Evolutionary conservation across 2,329 filamentous ascomycete genomes (phyloP).

Genomic region (Neocucurbitaria cava): DNA sequence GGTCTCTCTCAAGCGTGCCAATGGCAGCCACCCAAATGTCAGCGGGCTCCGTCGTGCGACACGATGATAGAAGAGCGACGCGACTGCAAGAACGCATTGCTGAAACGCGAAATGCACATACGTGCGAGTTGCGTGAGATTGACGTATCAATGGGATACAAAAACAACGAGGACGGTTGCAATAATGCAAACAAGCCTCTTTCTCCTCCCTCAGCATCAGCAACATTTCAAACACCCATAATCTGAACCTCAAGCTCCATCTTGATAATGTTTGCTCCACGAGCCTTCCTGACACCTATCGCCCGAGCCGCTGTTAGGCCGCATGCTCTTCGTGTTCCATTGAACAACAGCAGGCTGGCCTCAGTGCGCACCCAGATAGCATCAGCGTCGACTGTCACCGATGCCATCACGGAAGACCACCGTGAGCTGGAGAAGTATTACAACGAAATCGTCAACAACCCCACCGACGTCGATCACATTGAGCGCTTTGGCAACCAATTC

Average conservation of each 20-base stretch:
- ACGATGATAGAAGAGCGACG: not conserved
- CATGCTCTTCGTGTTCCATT: conserved; percentile 2
- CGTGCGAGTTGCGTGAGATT: conserved; percentile 5
- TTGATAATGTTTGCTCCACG: conserved; percentile 13
- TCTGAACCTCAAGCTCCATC: not conserved
- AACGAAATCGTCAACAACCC: conserved; percentile 50
- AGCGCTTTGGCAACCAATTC: conserved; percentile 59
- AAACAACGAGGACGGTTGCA: not conserved
- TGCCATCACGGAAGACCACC: conserved; percentile 52
- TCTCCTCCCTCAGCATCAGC: not conserved
- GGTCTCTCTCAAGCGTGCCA: not conserved
- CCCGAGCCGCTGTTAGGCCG: conserved; percentile 12
- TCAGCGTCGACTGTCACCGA: conserved; percentile 38
- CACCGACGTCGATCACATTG: conserved; percentile 51
- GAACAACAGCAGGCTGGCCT: conserved; percentile 2
- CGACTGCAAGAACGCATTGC: not conserved
- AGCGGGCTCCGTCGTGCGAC: not conserved
- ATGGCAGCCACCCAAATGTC: not conserved
- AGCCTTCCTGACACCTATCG: conserved; percentile 6
- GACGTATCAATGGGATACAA: conserved; percentile 3
- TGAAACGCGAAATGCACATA: not conserved
- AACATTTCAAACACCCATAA: not conserved
- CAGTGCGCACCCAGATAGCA: conserved; percentile 1
- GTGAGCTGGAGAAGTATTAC: conserved; percentile 53
- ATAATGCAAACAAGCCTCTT: not conserved